Conservation (phyloP, 2,329 filamentous ascomycete genomes). For the Colletotrichum abscissum region DNA sequence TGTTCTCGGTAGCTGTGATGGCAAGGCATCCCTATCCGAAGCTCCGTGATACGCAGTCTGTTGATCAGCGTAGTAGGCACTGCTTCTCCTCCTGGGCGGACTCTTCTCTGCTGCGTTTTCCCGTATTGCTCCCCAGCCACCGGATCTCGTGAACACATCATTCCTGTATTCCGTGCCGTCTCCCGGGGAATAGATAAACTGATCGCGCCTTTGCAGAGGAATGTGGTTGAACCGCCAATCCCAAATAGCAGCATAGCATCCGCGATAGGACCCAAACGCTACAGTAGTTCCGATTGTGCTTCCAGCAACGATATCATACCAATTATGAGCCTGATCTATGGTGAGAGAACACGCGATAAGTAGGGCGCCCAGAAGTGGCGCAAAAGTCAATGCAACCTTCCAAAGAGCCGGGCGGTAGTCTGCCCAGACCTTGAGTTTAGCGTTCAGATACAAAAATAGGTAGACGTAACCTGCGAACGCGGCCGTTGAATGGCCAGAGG, state of each 20-base stretch:
- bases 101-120: constrained; percentile 3
- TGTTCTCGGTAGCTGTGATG: neutral
- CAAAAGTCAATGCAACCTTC: constrained; percentile 70
- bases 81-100: neutral
- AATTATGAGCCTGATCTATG: constrained; percentile 75
- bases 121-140: constrained; percentile 7
- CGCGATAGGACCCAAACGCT: constrained; percentile 72
- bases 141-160: constrained; percentile 16
- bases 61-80: constrained; percentile 6
- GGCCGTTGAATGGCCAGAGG: constrained; percentile 74
- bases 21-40: neutral
- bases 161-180: constrained; percentile 8
- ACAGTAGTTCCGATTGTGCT: constrained; percentile 71
- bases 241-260: constrained; percentile 75
- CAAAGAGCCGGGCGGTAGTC: constrained; percentile 75
- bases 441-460: constrained; percentile 76
- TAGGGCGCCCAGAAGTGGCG: constrained; percentile 69
- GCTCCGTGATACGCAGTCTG: neutral
- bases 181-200: constrained; percentile 43
- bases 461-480: constrained; percentile 74
- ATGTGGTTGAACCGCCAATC: constrained; percentile 78
- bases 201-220: constrained; percentile 59
- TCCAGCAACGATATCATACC: constrained; percentile 76
- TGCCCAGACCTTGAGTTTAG: constrained; percentile 76
- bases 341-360: constrained; percentile 71